These are phyloP conservation scores for Pouteria glomerata DNA, from an alignment of 148 eudicot genomes.

Conservation along the genomic window DNA sequence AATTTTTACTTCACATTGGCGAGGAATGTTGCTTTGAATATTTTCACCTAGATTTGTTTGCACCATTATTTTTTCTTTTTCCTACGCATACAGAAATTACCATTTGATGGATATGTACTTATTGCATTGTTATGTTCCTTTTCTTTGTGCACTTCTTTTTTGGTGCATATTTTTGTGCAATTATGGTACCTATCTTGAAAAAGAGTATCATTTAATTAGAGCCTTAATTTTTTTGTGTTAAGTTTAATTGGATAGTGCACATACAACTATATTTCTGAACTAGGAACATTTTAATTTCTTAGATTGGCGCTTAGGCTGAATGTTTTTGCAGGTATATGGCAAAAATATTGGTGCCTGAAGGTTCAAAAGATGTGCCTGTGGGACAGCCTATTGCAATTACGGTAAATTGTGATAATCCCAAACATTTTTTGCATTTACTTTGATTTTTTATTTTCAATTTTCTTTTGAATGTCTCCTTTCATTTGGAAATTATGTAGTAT, in stretches of 20 bases:
- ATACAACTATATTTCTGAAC: background rate
- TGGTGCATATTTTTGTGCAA: background rate
- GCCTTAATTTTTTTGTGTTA: background rate
- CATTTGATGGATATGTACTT: background rate
- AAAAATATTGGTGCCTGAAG: slow-evolving; percentile 84
- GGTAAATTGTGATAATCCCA: slow-evolving; percentile 26
- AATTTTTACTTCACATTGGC: background rate
- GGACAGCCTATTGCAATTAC: slow-evolving; percentile 91
- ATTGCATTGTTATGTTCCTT: background rate
- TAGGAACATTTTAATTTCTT: background rate
- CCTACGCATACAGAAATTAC: background rate
- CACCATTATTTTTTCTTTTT: background rate
- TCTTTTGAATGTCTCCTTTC: background rate
- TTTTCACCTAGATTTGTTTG: background rate
- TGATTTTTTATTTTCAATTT: background rate
- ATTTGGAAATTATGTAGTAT: background rate
- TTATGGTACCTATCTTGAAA: background rate
- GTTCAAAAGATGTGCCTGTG: slow-evolving; percentile 90
- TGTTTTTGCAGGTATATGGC: slow-evolving; percentile 65
- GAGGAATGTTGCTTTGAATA: background rate
- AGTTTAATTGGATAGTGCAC: background rate
- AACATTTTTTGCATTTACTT: slow-evolving; percentile 1
- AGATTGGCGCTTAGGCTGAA: slow-evolving; percentile 10
- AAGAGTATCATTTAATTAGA: background rate
- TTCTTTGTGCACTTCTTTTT: background rate